Evolutionary conservation across 2,329 filamentous ascomycete species (phyloP).

Genomic region (Sporothrix variecibatus): DNA sequence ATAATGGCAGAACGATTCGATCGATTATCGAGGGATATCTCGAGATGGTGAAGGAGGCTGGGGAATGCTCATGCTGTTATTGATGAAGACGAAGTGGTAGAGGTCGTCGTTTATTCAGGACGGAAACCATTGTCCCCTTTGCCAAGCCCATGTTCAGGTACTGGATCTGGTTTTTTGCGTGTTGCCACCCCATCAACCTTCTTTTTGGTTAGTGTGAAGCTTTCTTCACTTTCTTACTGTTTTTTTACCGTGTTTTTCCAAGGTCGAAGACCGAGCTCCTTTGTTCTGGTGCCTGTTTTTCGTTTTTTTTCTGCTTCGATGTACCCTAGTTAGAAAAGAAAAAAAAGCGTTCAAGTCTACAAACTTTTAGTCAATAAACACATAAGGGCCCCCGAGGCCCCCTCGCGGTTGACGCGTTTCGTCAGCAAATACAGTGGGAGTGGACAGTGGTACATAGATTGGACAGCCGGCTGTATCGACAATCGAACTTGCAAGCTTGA

Average conservation of each 20-base stretch:
- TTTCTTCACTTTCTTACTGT: neutral
- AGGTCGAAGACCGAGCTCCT: neutral
- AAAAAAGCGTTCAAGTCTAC: neutral
- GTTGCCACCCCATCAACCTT: neutral
- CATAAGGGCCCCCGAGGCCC: too few relatives aligned
- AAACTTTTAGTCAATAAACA: slow-evolving; percentile 7
- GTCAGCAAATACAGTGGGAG: neutral
- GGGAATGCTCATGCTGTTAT: neutral
- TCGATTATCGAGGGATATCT: neutral
- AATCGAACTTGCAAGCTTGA: neutral
- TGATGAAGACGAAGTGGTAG: neutral
- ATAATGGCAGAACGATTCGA: neutral
- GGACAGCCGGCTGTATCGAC: neutral
- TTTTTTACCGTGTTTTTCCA: neutral
- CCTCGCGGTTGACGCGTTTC: neutral
- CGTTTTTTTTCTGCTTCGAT: neutral
- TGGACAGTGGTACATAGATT: neutral
- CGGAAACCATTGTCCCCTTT: neutral
- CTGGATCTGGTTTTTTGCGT: neutral
- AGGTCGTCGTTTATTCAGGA: neutral
- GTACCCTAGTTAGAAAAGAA: neutral
- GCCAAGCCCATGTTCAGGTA: neutral
- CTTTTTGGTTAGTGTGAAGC: slow-evolving; percentile 1
- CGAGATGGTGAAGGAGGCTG: neutral
- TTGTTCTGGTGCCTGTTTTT: neutral